A percentile compares a stretch with the other conserved stretches of the same genome.
Evolutionary conservation across 331 rosid species (phyloP).

Genomic region (Phaseolus coccineus): DNA sequence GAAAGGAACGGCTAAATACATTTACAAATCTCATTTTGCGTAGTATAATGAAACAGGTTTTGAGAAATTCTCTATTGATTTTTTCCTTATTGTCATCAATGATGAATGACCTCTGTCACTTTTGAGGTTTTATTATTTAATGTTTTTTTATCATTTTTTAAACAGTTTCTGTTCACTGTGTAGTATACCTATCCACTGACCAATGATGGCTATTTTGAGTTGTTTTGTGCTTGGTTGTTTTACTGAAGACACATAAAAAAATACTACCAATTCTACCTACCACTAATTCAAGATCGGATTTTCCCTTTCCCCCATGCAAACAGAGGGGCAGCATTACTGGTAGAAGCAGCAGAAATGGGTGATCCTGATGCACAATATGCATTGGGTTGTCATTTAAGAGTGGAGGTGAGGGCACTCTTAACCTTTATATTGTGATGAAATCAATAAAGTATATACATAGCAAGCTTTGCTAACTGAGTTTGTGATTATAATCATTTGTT

Average conservation of each 20-base stretch:
- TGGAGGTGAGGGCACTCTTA: constrained; percentile 61
- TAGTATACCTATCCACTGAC: background rate
- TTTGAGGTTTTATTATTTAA: constrained; percentile 10
- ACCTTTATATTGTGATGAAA: constrained; percentile 9
- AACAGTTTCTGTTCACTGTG: background rate
- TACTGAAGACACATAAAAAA: background rate
- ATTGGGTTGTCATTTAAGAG: constrained; percentile 83
- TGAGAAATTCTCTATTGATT: background rate
- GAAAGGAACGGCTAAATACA: constrained; percentile 8
- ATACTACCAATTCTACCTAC: constrained; percentile 3
- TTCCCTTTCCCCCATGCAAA: constrained; percentile 19
- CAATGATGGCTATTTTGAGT: constrained; percentile 3
- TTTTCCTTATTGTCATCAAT: constrained; percentile 8
- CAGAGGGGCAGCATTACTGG: constrained; percentile 89
- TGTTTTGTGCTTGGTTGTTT: background rate
- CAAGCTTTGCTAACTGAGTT: constrained; percentile 6
- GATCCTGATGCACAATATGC: constrained; percentile 89
- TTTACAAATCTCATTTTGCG: background rate
- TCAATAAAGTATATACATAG: constrained; percentile 17
- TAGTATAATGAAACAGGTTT: constrained; percentile 17
- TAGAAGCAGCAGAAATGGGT: constrained; percentile 97
- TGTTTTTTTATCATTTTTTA: background rate
- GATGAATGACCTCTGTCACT: constrained; percentile 11
- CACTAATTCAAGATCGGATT: background rate
- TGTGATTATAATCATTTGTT: constrained; percentile 11